phyloP scores from a whole-genome alignment of 2,329 filamentous ascomycete species.

The Plectosphaerella cucumerina region DNA sequence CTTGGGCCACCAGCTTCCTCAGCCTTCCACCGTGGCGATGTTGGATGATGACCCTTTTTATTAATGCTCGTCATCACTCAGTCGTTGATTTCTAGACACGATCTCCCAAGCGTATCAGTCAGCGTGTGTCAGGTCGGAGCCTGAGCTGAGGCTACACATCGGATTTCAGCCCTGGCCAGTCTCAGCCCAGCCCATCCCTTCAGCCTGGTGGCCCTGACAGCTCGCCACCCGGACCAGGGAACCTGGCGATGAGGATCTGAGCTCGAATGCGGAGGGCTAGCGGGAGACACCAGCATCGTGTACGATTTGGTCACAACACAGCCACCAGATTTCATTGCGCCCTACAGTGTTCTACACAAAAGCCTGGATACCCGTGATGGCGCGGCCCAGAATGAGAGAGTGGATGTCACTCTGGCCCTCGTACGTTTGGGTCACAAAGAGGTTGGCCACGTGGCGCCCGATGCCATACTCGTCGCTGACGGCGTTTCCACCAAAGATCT shows the following conservation, averaged over 20 bases:
- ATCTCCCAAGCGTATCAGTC: no score
- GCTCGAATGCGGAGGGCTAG: no score
- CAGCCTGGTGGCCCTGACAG: no score
- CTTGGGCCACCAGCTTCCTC: not conserved
- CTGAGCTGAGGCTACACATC: no score
- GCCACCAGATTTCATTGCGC: not conserved
- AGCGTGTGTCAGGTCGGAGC: no score
- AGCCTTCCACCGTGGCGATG: not conserved
- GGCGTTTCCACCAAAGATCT: constrained; percentile 97
- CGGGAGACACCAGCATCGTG: no score
- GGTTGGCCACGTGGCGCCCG: constrained; percentile 88
- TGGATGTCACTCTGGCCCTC: constrained; percentile 99
- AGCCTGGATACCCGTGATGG: constrained; percentile 72
- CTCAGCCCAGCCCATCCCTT: no score
- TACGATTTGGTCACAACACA: not conserved
- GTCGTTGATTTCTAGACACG: not conserved
- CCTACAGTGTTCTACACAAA: constrained; percentile 52
- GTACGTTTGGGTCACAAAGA: constrained; percentile 97
- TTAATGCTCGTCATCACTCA: not conserved
- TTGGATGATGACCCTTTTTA: not conserved
- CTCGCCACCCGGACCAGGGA: no score
- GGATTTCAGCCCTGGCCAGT: no score
- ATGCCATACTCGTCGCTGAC: constrained; percentile 96
- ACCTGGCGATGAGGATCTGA: no score
- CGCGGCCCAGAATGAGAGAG: constrained; percentile 63